Evolutionary conservation across 768 basidiomycete species (phyloP).

Genomic region (Multifurca ochricompacta): DNA sequence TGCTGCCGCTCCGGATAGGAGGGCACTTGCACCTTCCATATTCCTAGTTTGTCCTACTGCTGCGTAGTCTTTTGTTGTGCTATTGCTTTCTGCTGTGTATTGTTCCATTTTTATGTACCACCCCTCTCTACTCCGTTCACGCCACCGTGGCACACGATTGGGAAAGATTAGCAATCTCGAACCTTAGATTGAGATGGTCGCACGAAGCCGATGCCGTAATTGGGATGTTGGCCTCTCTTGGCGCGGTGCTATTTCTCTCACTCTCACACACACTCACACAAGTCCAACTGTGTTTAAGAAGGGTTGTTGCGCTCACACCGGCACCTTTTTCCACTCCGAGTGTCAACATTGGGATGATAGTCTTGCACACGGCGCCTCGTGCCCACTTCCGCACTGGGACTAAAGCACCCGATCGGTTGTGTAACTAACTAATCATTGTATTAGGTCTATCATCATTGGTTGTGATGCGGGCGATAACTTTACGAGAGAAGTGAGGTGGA

Average conservation of each 20-base stretch:
- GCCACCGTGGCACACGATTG: constrained; percentile 13
- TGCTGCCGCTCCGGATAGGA: not conserved
- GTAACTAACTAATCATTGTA: not conserved
- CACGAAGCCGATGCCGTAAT: not conserved
- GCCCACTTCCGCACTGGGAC: not conserved
- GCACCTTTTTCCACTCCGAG: not conserved
- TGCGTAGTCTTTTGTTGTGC: not conserved
- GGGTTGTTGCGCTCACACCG: not conserved
- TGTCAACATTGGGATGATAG: not conserved
- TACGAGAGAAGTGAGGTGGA: not conserved
- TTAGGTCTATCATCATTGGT: not conserved
- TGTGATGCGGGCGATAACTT: not conserved
- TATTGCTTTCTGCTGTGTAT: not conserved
- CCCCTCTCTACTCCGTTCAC: constrained; percentile 6
- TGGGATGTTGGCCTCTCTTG: not conserved
- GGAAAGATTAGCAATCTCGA: not conserved
- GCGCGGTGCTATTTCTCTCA: no score
- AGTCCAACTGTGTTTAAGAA: not conserved
- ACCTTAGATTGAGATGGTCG: not conserved
- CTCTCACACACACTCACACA: not conserved
- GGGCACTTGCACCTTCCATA: not conserved
- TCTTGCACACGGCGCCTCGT: not conserved
- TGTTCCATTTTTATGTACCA: not conserved
- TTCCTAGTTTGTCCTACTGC: not conserved
- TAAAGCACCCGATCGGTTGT: not conserved